These are phyloP conservation scores for Talaromyces wortmannii DNA, from an alignment of 495 filamentous ascomycete genomes.

Conservation along the genomic window DNA sequence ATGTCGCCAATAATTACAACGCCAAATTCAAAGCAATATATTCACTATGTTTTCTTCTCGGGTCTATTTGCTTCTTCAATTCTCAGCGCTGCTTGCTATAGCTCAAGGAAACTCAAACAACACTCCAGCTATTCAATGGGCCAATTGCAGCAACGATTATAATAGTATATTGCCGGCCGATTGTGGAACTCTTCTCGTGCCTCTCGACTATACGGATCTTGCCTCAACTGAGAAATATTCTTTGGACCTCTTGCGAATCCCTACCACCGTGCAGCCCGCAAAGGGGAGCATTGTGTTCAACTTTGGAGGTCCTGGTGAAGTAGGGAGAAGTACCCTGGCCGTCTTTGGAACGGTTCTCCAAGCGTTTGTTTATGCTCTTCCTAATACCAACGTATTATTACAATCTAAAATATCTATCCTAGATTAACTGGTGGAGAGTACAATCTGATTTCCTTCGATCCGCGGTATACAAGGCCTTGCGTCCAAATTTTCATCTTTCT, in stretches of 20 bases:
- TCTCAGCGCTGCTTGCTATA: neutral
- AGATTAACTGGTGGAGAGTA: slow-evolving; percentile 20
- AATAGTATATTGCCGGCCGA: slow-evolving; percentile 10
- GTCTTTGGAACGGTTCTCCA: slow-evolving; percentile 9
- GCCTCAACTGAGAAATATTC: slow-evolving; percentile 20
- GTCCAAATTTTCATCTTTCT: neutral
- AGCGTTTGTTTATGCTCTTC: slow-evolving; percentile 7
- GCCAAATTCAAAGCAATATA: too few species aligned
- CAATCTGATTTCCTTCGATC: slow-evolving; percentile 34
- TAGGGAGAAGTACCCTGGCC: slow-evolving; percentile 12
- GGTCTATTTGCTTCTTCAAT: neutral
- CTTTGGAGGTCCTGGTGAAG: slow-evolving; percentile 35
- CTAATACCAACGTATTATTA: too few species aligned
- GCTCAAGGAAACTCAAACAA: neutral
- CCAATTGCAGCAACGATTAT: slow-evolving; percentile 15
- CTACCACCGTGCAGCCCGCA: slow-evolving; percentile 17
- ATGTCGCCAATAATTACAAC: too few species aligned
- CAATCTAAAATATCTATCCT: neutral
- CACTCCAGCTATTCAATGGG: slow-evolving; percentile 3
- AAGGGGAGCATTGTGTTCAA: slow-evolving; percentile 38
- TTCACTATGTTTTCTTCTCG: neutral
- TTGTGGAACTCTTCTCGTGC: slow-evolving; percentile 31
- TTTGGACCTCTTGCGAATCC: slow-evolving; percentile 24
- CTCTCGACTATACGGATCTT: slow-evolving; percentile 31
- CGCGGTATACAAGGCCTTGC: slow-evolving; percentile 15